Evolutionary conservation across 768 basidiomycete genomes (phyloP), one percentile per base, ranked within the genome.

Genomic region (Tylopilus sp.): DNA sequence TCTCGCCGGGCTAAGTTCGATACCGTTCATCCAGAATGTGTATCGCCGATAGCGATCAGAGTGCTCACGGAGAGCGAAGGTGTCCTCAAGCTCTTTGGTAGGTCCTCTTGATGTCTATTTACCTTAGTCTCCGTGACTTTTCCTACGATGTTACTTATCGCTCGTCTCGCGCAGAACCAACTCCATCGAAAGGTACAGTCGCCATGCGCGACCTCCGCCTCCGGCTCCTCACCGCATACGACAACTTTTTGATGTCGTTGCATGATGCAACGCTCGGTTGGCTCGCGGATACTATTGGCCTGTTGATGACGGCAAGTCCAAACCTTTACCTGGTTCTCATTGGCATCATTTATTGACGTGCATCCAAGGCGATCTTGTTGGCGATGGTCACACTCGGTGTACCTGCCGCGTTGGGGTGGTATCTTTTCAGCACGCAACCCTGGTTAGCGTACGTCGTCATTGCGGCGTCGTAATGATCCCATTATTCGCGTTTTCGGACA

Each of bases 191-290:
- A 25, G 52, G 52, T 1, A 63, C 63, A 13, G 13, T 57, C 14
- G 49, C 55, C 21, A 63, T 60, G 56, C 68, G 68, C 2, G 43
- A 57, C 8, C 47, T 63, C 8, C 63, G 68, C 10, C 55, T 71
- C 12, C 53, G 37, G 13, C 41, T 64, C 26, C 56, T 71, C 17
- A 67, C 62, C 1, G 54, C 59, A 19, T 59, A 40, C 28, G 57
- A 66, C 8, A 54, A 69, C 2, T 34, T 54, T 6, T 51, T 52
- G 38, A 10, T 17, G 14, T 25, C 21, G 4, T 3, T 66, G 1
- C 54, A 64, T 29, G 67, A 63, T 0, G 68, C 58, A 21, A 70
- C 63, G n/a, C 55, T 67, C 5, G 63, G 68, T 37, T 43, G 68
- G 13, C 49, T 65, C 4, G 55, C 40, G 26, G 64, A 65, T n/a